Evolutionary conservation across 2,329 filamentous ascomycete species (phyloP).

Genomic region (Sporothrix pseudoabietina): DNA sequence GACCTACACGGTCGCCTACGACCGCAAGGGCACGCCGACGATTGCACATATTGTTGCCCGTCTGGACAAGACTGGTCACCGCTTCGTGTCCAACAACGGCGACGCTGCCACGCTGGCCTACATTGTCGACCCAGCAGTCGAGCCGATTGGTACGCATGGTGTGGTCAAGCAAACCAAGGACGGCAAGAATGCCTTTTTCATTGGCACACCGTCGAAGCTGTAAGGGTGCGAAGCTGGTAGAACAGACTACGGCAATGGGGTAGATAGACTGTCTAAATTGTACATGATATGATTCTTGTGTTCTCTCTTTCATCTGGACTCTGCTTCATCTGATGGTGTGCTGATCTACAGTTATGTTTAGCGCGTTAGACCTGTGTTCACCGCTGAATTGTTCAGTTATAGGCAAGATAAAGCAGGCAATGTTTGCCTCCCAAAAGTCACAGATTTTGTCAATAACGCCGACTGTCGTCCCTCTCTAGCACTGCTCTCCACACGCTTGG

Average conservation of each 20-base stretch:
- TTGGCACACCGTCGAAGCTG: conserved; percentile 15
- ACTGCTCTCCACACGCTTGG: neutral
- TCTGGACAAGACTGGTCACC: neutral
- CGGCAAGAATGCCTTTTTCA: conserved; percentile 27
- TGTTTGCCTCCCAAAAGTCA: neutral
- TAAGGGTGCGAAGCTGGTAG: neutral
- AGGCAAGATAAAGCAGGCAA: no score
- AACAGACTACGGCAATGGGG: neutral
- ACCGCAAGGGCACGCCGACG: conserved; percentile 1
- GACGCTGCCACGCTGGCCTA: conserved; percentile 22
- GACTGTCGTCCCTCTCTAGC: neutral
- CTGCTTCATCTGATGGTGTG: neutral
- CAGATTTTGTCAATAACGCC: neutral
- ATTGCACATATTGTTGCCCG: conserved; percentile 20
- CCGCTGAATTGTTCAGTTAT: no score
- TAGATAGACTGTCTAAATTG: conserved; percentile 6
- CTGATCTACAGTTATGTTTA: neutral
- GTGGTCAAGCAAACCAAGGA: conserved; percentile 19
- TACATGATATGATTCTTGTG: neutral
- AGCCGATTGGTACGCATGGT: conserved; percentile 25
- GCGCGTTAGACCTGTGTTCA: neutral
- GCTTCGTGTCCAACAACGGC: conserved; percentile 27
- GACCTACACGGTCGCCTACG: conserved; percentile 28
- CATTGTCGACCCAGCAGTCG: conserved; percentile 16
- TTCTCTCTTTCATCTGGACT: neutral